phyloP scores from a whole-genome alignment of 2,329 filamentous ascomycete species.

The Penicillium thymicola region DNA sequence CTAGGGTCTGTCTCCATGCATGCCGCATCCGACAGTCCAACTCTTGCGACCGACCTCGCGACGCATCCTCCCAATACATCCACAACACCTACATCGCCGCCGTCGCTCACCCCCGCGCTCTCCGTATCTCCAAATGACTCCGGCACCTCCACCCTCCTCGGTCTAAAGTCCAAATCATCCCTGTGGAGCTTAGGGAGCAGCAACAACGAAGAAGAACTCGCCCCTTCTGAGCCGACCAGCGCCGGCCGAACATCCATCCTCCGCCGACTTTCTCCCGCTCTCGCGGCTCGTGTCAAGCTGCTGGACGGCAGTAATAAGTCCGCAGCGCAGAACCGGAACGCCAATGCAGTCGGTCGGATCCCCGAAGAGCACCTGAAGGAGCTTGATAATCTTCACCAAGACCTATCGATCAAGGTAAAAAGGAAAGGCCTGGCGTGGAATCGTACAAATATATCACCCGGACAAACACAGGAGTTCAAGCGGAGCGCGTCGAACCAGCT shows the following conservation, averaged over 20 bases:
- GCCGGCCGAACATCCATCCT: conserved; percentile 36
- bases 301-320: conserved; percentile 38
- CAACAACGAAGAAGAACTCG: conserved; percentile 29
- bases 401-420: conserved; percentile 39
- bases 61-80: conserved; percentile 28
- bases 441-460: conserved; percentile 16
- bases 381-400: conserved; percentile 39
- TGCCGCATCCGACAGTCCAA: conserved; percentile 34
- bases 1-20: conserved; percentile 35
- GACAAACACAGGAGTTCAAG: conserved; percentile 12
- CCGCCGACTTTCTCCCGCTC: conserved; percentile 42
- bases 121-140: conserved; percentile 31
- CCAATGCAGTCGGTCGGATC: conserved; percentile 38
- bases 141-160: conserved; percentile 26
- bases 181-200: conserved; percentile 36
- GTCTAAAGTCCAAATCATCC: conserved; percentile 38
- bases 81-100: conserved; percentile 27
- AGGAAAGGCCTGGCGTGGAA: conserved; percentile 39
- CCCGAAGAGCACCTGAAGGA: conserved; percentile 42
- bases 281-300: conserved; percentile 43
- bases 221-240: conserved; percentile 14
- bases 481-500: conserved; percentile 21
- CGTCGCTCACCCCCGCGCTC: conserved; percentile 22
- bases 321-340: conserved; percentile 17
- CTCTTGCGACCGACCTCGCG: conserved; percentile 28